Conservation (phyloP, 163 green algal species). For the Trebouxiophyceae sp. region DNA sequence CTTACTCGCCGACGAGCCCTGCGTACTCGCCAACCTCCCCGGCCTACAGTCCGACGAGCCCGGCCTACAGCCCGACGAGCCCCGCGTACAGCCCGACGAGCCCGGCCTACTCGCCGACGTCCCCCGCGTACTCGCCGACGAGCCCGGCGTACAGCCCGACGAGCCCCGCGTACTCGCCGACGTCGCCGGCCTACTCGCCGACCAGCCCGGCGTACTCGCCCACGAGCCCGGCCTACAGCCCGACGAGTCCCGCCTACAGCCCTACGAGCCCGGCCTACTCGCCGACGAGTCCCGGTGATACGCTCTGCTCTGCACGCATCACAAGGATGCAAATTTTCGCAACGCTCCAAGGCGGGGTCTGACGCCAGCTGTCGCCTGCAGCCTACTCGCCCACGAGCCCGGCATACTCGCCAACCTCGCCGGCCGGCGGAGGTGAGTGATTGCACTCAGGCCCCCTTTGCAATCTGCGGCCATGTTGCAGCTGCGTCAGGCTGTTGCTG, state of each 20-base stretch:
- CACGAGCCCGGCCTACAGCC: constrained; percentile 35
- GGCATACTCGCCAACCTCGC: constrained; percentile 33
- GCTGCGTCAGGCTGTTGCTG: no score
- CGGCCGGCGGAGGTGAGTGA: no score
- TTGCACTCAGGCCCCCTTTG: no score
- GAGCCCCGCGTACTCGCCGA: constrained; percentile 56
- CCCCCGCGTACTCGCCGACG: constrained; percentile 45
- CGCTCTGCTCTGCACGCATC: no score
- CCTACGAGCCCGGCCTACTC: constrained; percentile 36
- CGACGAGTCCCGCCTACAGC: constrained; percentile 10
- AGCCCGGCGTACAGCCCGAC: constrained; percentile 54
- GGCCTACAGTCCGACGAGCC: constrained; percentile 52
- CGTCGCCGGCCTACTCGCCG: constrained; percentile 54
- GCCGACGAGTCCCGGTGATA: constrained; percentile 44
- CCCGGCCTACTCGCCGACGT: constrained; percentile 56
- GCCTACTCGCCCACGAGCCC: constrained; percentile 53
- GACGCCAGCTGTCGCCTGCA: no score
- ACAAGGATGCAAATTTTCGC: no score
- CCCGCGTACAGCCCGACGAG: constrained; percentile 55
- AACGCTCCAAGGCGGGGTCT: no score
- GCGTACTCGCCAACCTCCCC: constrained; percentile 16
- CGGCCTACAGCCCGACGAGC: constrained; percentile 46
- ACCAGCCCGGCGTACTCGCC: constrained; percentile 56
- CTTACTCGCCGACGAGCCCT: constrained; percentile 24
- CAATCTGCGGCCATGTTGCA: no score